Evolutionary conservation across 331 rosid species (phyloP).

Genomic region (Acacia pycnantha): DNA sequence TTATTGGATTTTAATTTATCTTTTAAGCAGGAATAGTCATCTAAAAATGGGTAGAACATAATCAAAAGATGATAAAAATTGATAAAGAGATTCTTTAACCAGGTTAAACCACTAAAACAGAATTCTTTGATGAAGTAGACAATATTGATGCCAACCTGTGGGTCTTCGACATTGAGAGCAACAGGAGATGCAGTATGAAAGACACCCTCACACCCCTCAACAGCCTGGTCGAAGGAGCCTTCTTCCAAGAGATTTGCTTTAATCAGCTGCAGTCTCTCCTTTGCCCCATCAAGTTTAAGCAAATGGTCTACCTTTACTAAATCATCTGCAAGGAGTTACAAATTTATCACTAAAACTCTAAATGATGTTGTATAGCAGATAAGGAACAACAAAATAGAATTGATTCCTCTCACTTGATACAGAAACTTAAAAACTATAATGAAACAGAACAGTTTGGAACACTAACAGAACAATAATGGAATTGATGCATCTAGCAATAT

Average conservation of each 20-base stretch:
- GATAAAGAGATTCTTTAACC: neutral
- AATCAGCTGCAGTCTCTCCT: constrained; percentile 58
- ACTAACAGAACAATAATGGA: neutral
- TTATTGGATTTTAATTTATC: neutral
- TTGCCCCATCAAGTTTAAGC: constrained; percentile 62
- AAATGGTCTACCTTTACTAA: constrained; percentile 49
- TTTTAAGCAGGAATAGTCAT: neutral
- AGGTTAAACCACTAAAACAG: neutral
- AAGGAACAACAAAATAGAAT: neutral
- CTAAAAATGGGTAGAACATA: neutral
- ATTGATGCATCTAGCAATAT: neutral
- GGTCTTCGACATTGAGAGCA: neutral
- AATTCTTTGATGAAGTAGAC: neutral
- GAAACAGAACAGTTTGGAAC: no score
- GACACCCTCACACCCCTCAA: constrained; percentile 66
- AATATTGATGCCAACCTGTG: neutral
- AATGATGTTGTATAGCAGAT: neutral
- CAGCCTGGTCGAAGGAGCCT: constrained; percentile 64
- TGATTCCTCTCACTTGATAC: neutral
- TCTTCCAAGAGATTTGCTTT: constrained; percentile 61
- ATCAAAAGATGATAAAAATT: neutral
- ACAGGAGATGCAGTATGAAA: neutral
- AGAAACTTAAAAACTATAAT: neutral
- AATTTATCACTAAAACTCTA: neutral
- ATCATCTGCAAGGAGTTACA: constrained; percentile 38